Conservation (phyloP, 1,284 basidiomycete species). For the Microbotryum scabiosae region DNA sequence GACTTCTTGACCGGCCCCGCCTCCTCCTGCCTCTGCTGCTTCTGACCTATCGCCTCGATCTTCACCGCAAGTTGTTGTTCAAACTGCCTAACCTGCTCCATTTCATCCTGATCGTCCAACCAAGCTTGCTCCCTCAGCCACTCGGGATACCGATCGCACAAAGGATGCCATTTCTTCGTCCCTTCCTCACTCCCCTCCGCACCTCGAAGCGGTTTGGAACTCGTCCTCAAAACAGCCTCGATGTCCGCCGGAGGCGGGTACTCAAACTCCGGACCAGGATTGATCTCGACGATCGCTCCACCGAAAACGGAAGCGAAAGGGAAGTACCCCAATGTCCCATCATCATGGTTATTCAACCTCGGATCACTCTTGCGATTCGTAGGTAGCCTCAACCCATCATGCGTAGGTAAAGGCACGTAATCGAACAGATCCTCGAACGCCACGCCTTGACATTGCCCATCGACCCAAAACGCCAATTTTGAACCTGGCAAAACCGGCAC, state of each 20-base stretch:
- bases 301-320: conserved; percentile 91
- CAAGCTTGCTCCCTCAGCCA: conserved; percentile 68
- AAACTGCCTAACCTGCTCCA: background rate
- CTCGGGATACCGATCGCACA: conserved; percentile 66
- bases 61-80: background rate
- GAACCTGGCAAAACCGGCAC: conserved; percentile 65
- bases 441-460: conserved; percentile 74
- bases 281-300: conserved; percentile 71
- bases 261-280: conserved; percentile 77
- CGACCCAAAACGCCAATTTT: conserved; percentile 80
- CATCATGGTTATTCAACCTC: conserved; percentile 69
- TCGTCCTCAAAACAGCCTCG: conserved; percentile 5
- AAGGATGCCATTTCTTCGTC: conserved; percentile 54
- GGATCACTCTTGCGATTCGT: conserved; percentile 11
- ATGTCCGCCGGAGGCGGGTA: conserved; percentile 51
- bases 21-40: background rate
- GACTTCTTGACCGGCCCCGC: background rate
- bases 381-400: background rate
- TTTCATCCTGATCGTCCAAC: conserved; percentile 46
- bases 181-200: background rate
- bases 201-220: background rate
- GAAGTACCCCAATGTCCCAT: conserved; percentile 92
- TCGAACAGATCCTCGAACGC: conserved; percentile 88
- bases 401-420: conserved; percentile 70
- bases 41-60: background rate